Base-by-base conservation (phyloP, 2,329 filamentous ascomycete genomes). In the Coniochaeta ligniaria region DNA sequence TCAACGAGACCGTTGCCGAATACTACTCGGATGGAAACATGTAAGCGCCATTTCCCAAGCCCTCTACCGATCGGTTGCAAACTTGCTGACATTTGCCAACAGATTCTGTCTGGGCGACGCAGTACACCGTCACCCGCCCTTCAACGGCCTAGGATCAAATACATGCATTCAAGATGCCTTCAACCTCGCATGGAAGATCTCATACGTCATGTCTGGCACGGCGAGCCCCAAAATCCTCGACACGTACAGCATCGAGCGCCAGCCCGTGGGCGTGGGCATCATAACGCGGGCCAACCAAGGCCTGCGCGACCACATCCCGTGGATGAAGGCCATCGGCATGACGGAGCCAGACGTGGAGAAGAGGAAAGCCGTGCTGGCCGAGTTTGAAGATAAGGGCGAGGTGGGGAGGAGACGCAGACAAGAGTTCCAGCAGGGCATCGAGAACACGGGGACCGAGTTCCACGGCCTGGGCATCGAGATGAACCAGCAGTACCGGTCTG, bases 1-100 rank as follows among this genome's bases (percentile, higher is more conserved):
- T 88, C 66, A 86, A 86, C 64, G 85, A 88, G 68, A 83, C 75
- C 6, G 80, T 86, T 1, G 85, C 84, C 0, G 80, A 85, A 67
- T 71, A 74, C 14, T 88, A 86, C 64, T 80, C 76, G 0, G 70
- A 78, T 6, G 75, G 77, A n/a, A 79, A 79, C 43, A 73, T 81
- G 61, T 41, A 41, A n/a, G 38, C 12, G 12, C 35, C 12, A 36
- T 41, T 56, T 41, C 61, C 62, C 16, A 22, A 11, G 9, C 11
- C 57, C n/a, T 20, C 33, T 31, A 12, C 36, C 66, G 62, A 9
- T 41, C 3, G 2, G 16, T n/a, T 41, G 17, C 5, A 2, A 9
- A 20, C 17, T 41, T 20, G 38, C 38, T 41, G 38, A 41, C 38
- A 3, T 79, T 41, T n/a, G 16, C 4, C 35, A 36, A 8, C 38